A percentile compares a stretch with the other conserved stretches of the same genome.
These are phyloP conservation scores for Pilatotrama ljubarskyi DNA, from an alignment of 768 basidiomycete genomes.

Conservation along the genomic window DNA sequence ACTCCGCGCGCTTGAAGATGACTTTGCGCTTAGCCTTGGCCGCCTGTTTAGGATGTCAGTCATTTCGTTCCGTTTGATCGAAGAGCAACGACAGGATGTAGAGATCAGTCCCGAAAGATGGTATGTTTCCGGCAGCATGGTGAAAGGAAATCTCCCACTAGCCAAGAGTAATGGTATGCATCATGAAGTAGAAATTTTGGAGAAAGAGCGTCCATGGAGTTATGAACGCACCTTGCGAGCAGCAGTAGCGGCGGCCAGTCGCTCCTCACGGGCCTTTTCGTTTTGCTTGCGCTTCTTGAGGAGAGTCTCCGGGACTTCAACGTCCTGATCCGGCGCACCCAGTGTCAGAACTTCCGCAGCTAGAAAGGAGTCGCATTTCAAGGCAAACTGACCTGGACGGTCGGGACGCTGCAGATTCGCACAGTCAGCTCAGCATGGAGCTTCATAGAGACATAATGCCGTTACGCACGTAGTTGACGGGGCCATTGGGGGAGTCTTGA, in stretches of 20 bases:
- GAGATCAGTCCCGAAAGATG: conserved; percentile 89
- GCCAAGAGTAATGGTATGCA: conserved; percentile 83
- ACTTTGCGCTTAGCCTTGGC: conserved; percentile 91
- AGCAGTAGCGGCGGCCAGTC: conserved; percentile 75
- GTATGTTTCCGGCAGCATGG: conserved; percentile 85
- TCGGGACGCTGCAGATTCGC: conserved; percentile 41
- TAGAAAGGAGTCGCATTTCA: neutral
- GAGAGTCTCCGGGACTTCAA: conserved; percentile 99
- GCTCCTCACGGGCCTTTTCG: conserved; percentile 95
- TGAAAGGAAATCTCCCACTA: conserved; percentile 55
- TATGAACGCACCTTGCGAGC: conserved; percentile 79
- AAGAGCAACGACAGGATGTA: conserved; percentile 3
- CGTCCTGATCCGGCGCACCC: conserved; percentile 49
- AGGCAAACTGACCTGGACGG: conserved; percentile 42
- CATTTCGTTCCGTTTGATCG: neutral
- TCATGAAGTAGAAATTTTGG: conserved; percentile 50
- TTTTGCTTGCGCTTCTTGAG: conserved; percentile 99
- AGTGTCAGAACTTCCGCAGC: conserved; percentile 7
- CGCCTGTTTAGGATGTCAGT: conserved; percentile 50
- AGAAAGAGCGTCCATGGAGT: neutral
- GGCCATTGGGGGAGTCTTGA: conserved; percentile 47
- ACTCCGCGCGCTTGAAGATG: conserved; percentile 98
- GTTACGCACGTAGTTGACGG: conserved; percentile 53
- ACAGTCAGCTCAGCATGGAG: conserved; percentile 12
- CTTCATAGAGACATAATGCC: neutral